Base-by-base conservation (phyloP, 805 yeast genomes). In the Pichia heedii region DNA sequence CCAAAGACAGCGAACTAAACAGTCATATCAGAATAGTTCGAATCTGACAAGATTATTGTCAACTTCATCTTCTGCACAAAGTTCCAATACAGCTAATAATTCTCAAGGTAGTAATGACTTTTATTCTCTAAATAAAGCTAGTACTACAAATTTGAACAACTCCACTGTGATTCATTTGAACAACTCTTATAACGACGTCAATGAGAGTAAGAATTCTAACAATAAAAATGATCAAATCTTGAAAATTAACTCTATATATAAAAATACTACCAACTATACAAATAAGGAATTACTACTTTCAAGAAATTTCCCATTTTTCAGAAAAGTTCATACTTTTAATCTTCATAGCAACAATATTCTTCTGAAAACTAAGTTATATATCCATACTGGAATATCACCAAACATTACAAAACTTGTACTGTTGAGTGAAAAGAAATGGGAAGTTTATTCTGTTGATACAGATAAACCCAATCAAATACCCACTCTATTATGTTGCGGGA, bases 281-380 rank as follows among this genome's bases (percentile, higher is more conserved):
- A 56, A 55, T 39, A 77, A 79, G 49, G 95, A 85, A 56, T 69
- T 73, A 43, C 70, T 78, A 42, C 86, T 80, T 58, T 79, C 81
- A 6, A 82, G 79, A 53, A 85, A 90, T 53, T 88, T 86, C 62
- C 97, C 97, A 0, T 76, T 79, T 43, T 84, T 82, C 56, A 70
- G 95, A 46, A 80, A 75, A 48, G 69, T 75, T 40, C 68, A 70
- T 40, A 76, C 76, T 36, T 72, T 71, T 54, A 63, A 68, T 22
- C 74, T 81, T 0, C 80, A 76, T 45, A 58, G 58, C 21, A 61
- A 77, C 9, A 70, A 70, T 39, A 65, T 76, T 43, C 63, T 77
- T 27, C 57, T 73, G 40, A 63, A 73, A 29, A 65, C 77, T 41
- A 66, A 71, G 63, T 48, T 72, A 51, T 65, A 74, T 56, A 68